These are phyloP conservation scores for Ustilago xerochloae DNA, from an alignment of 1,284 basidiomycete species.

Conservation along the genomic window DNA sequence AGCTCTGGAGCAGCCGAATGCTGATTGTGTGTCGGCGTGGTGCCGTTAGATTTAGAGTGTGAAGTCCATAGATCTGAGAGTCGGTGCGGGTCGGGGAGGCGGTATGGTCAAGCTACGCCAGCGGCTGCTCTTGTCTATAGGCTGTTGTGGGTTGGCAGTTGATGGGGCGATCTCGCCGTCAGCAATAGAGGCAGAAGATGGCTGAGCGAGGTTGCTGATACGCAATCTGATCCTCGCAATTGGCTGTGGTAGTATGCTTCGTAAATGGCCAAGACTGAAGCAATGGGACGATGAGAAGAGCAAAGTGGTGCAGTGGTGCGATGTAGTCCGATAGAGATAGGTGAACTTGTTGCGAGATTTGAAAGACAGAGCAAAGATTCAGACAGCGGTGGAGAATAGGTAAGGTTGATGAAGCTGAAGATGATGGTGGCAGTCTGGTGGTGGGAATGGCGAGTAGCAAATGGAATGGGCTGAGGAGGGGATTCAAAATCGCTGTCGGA, in stretches of 20 bases:
- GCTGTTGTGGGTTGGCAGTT: not conserved
- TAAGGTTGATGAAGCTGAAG: not conserved
- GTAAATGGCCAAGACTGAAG: no score
- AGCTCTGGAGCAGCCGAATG: conserved; percentile 26
- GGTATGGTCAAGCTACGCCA: not conserved
- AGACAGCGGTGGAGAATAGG: no score
- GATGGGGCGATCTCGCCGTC: no score
- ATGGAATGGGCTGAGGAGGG: not conserved
- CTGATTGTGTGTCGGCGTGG: conserved; percentile 24
- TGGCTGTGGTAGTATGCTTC: no score
- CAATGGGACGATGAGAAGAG: no score
- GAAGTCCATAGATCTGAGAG: conserved; percentile 7
- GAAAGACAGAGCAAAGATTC: no score
- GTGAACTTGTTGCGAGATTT: no score
- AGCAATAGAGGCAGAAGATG: no score
- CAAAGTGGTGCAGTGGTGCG: no score
- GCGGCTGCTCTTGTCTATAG: not conserved
- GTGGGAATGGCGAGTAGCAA: not conserved
- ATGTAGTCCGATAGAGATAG: no score
- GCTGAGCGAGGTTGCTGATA: no score
- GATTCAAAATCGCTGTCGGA: not conserved
- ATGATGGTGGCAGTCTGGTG: not conserved
- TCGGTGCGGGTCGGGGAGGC: not conserved
- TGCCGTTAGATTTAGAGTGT: not conserved
- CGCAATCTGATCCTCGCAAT: no score